phyloP scores from a whole-genome alignment of 768 basidiomycete genomes.

The Boletus subcaerulescens region DNA sequence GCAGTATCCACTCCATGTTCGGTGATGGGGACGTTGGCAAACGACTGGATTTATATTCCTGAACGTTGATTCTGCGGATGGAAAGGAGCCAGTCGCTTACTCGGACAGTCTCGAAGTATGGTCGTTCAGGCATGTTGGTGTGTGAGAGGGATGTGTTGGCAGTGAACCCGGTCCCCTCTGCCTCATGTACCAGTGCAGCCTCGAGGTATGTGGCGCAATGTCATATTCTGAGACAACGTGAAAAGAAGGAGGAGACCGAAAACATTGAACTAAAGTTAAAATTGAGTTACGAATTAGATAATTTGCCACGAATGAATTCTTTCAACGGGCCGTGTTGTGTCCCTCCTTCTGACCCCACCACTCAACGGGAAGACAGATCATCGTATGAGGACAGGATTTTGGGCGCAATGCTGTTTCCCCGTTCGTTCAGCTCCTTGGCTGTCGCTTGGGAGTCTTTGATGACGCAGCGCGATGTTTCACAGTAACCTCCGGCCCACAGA shows the following conservation, averaged over 20 bases:
- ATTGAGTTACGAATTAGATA: conserved; percentile 25
- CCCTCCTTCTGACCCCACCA: neutral
- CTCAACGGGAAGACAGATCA: neutral
- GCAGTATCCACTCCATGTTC: conserved; percentile 74
- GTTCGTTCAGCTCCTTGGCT: neutral
- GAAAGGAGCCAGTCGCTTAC: conserved; percentile 33
- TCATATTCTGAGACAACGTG: conserved; percentile 21
- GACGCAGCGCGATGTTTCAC: conserved; percentile 8
- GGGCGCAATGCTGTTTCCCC: neutral
- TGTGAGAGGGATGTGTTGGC: conserved; percentile 4
- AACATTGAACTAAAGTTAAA: conserved; percentile 14
- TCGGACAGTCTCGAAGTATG: conserved; percentile 69
- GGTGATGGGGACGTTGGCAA: conserved; percentile 78
- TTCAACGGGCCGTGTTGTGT: neutral
- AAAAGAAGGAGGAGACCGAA: conserved; percentile 12
- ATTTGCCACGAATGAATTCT: conserved; percentile 16
- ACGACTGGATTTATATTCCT: conserved; percentile 55
- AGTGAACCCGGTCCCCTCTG: conserved; percentile 8
- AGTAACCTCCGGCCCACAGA: neutral
- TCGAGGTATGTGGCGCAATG: conserved; percentile 31
- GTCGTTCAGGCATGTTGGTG: conserved; percentile 33
- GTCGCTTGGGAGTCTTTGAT: neutral
- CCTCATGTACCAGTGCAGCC: conserved; percentile 17
- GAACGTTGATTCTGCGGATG: neutral
- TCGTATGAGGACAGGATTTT: neutral